These are phyloP conservation scores for Wallacemonas collosoma DNA, from an alignment of 208 protist genomes.

Conservation along the genomic window DNA sequence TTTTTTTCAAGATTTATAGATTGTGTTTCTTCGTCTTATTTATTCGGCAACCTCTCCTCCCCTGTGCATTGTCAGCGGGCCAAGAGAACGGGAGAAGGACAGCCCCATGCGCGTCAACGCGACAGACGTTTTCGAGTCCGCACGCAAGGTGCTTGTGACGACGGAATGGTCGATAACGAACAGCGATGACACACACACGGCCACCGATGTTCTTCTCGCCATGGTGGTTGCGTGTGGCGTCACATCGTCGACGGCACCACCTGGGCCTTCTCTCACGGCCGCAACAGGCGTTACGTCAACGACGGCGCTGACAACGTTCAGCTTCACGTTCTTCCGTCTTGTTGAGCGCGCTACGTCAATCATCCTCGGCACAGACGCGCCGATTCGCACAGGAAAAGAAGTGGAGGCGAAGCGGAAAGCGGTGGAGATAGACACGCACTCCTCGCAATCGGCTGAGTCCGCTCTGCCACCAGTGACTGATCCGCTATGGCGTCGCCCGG, in stretches of 20 bases:
- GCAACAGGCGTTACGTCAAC: neutral
- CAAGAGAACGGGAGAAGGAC: too few species aligned
- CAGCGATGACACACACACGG: neutral
- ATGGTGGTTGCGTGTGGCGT: constrained; percentile 17
- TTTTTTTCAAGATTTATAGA: too few species aligned
- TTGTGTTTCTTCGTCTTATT: too few species aligned
- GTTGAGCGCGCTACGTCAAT: neutral
- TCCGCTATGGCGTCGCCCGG: constrained; percentile 57
- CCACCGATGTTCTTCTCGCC: constrained; percentile 21
- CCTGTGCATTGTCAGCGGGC: too few species aligned
- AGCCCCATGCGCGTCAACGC: neutral
- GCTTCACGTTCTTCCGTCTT: constrained; percentile 1
- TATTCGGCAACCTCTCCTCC: too few species aligned
- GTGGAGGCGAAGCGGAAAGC: too few species aligned
- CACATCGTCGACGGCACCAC: neutral
- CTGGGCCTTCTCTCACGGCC: neutral
- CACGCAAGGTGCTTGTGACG: neutral
- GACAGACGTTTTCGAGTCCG: neutral
- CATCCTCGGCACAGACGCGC: too few species aligned
- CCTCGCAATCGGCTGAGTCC: too few species aligned
- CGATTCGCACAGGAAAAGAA: too few species aligned
- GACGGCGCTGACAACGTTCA: neutral
- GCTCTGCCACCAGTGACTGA: constrained; percentile 27
- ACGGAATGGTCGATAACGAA: neutral
- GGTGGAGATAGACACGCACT: too few species aligned